These are phyloP conservation scores for Austroboletus niveus DNA, from an alignment of 1,284 basidiomycete genomes.

Conservation along the genomic window DNA sequence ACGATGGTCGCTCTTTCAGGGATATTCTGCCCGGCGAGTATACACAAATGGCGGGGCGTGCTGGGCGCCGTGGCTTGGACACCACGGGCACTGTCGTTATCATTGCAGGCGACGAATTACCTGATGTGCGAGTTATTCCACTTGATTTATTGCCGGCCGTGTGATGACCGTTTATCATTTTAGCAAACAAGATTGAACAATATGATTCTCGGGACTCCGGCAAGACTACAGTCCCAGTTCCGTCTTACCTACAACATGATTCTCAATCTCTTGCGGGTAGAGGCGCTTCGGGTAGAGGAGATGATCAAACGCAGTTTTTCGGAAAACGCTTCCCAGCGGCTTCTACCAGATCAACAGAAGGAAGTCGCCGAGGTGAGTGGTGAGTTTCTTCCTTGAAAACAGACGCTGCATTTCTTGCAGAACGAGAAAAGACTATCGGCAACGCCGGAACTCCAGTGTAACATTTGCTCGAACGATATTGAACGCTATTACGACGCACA, in stretches of 20 bases:
- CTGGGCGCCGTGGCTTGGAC: constrained; percentile 94
- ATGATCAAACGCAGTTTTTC: constrained; percentile 99
- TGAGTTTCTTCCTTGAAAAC: neutral
- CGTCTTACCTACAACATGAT: constrained; percentile 99
- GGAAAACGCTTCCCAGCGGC: constrained; percentile 91
- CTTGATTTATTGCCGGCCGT: constrained; percentile 6
- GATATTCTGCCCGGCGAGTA: constrained; percentile 90
- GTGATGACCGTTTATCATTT: constrained; percentile 7
- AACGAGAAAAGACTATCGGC: constrained; percentile 71
- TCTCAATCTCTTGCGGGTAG: constrained; percentile 92
- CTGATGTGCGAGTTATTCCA: constrained; percentile 61
- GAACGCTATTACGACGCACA: constrained; percentile 79
- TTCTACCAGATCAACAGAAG: constrained; percentile 92
- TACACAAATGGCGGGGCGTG: constrained; percentile 99
- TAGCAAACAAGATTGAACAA: constrained; percentile 75
- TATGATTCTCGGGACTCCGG: constrained; percentile 94
- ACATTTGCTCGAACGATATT: constrained; percentile 69
- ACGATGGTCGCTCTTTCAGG: constrained; percentile 92
- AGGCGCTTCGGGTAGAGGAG: constrained; percentile 95
- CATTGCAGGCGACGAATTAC: constrained; percentile 80
- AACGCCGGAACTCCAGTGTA: constrained; percentile 70
- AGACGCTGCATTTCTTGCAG: constrained; percentile 38
- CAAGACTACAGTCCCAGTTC: constrained; percentile 96
- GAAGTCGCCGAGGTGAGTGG: constrained; percentile 72
- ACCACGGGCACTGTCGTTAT: constrained; percentile 96